These are phyloP conservation scores for Chytriomyces sp. DNA, from an alignment of 192 early-diverging fungal species.

Conservation along the genomic window DNA sequence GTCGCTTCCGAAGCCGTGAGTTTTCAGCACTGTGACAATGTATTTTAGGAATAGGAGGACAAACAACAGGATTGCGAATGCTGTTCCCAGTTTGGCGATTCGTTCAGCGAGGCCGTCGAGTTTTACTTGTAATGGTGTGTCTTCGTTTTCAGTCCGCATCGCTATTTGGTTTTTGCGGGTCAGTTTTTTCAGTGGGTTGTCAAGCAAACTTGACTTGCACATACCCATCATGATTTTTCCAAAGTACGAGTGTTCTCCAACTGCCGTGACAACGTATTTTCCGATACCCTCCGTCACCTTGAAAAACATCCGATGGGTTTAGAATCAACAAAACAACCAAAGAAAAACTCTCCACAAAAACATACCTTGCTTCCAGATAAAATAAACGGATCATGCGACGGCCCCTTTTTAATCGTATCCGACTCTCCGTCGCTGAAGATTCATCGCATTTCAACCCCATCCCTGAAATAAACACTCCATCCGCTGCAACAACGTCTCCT, in stretches of 20 bases:
- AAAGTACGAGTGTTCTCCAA: constrained; percentile 86
- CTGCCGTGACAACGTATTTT: constrained; percentile 78
- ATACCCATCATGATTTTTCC: constrained; percentile 86
- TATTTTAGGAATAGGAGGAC: constrained; percentile 85
- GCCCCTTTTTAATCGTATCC: constrained; percentile 79
- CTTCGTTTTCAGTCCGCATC: constrained; percentile 79
- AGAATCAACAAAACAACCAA: not conserved
- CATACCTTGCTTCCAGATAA: constrained; percentile 83
- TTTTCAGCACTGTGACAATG: constrained; percentile 57
- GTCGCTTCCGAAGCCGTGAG: constrained; percentile 29
- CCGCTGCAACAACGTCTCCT: constrained; percentile 93
- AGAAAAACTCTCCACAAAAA: not conserved
- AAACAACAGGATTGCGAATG: constrained; percentile 85
- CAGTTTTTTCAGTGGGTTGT: not conserved
- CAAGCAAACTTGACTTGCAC: not conserved
- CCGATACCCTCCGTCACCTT: constrained; percentile 86
- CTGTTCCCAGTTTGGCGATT: constrained; percentile 94
- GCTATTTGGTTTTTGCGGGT: not conserved
- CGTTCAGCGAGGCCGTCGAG: constrained; percentile 85
- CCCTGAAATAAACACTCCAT: constrained; percentile 82
- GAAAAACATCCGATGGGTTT: not conserved
- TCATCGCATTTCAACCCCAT: constrained; percentile 90
- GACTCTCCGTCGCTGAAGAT: constrained; percentile 89
- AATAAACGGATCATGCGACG: constrained; percentile 78
- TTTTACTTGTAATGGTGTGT: constrained; percentile 93